Conservation (phyloP, 2,329 filamentous ascomycete genomes). For the Bipolaris bicolor region DNA sequence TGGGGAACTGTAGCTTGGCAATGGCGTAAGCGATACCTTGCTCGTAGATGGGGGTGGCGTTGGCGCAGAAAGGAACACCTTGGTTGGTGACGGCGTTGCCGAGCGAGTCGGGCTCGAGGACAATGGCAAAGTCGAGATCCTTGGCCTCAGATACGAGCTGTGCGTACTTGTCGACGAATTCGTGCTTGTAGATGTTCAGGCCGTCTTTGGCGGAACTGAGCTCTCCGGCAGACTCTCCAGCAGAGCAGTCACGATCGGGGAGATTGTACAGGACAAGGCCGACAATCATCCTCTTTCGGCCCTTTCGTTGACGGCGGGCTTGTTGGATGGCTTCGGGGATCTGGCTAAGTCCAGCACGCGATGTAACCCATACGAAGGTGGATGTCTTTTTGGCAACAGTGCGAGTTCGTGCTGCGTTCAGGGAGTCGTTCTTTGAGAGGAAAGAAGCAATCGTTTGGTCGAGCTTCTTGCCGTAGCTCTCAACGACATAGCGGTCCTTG, state of each 20-base stretch:
- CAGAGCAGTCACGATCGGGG: conserved; percentile 88
- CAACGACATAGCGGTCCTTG: conserved; percentile 33
- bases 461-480: conserved; percentile 35
- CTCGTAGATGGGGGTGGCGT: conserved; percentile 35
- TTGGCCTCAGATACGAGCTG: conserved; percentile 30
- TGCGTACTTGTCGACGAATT: conserved; percentile 38
- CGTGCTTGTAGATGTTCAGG: conserved; percentile 34
- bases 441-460: conserved; percentile 35
- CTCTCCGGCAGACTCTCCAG: conserved; percentile 78
- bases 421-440: conserved; percentile 28
- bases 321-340: conserved; percentile 31
- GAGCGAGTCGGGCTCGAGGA: conserved; percentile 37
- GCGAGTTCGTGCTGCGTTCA: conserved; percentile 36
- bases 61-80: conserved; percentile 29
- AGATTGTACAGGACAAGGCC: conserved; percentile 80
- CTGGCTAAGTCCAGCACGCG: conserved; percentile 25
- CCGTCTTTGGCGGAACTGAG: conserved; percentile 68
- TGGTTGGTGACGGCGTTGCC: conserved; percentile 41
- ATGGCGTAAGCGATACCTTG: conserved; percentile 40
- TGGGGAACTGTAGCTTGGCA: conserved; percentile 35
- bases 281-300: conserved; percentile 29
- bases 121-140: conserved; percentile 39
- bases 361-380: conserved; percentile 37
- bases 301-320: conserved; percentile 29
- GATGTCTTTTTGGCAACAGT: conserved; percentile 36